Percentiles rank a stretch among this genome's conserved stretches.
Conservation (phyloP, 2,329 filamentous ascomycete species). For the Fusarium sublunatum region DNA sequence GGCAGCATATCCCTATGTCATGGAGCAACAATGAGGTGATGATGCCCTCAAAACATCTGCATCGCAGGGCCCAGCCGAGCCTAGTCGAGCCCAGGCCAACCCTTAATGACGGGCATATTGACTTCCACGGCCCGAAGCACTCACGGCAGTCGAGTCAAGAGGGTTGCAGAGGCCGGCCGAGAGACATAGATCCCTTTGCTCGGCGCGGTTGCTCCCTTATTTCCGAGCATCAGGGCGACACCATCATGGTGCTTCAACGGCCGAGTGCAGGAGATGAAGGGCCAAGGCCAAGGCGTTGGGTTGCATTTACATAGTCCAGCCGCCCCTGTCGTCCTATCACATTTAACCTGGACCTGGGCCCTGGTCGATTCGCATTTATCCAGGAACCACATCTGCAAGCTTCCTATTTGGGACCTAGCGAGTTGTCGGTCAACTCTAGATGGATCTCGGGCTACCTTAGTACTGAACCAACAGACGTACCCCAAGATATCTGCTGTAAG, state of each 20-base stretch:
- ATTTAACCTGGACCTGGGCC: conserved; percentile 10
- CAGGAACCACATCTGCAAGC: conserved; percentile 36
- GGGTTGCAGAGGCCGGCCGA: conserved; percentile 14
- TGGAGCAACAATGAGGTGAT: conserved; percentile 22
- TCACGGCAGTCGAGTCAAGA: conserved; percentile 32
- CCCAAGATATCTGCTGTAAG: conserved; percentile 19
- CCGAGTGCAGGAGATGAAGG: conserved; percentile 29
- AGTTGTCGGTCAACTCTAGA: conserved; percentile 31
- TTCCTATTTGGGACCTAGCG: conserved; percentile 31
- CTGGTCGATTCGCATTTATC: conserved; percentile 36
- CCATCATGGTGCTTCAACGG: conserved; percentile 10
- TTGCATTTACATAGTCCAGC: conserved; percentile 25
- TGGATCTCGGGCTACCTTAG: conserved; percentile 1
- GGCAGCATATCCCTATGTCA: background rate
- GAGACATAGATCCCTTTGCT: conserved; percentile 24
- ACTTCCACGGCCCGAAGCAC: conserved; percentile 39
- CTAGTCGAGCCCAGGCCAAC: conserved; percentile 17
- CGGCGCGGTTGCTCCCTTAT: conserved; percentile 33
- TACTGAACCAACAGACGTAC: conserved; percentile 22
- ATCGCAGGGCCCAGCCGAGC: conserved; percentile 11
- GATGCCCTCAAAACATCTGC: conserved; percentile 14
- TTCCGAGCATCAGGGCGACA: conserved; percentile 11
- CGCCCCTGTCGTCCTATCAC: conserved; percentile 25
- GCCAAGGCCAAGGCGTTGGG: conserved; percentile 2
- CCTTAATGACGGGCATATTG: conserved; percentile 30